Conservation (phyloP, 805 yeast genomes). For the Kodamaea nitidulidarum region DNA sequence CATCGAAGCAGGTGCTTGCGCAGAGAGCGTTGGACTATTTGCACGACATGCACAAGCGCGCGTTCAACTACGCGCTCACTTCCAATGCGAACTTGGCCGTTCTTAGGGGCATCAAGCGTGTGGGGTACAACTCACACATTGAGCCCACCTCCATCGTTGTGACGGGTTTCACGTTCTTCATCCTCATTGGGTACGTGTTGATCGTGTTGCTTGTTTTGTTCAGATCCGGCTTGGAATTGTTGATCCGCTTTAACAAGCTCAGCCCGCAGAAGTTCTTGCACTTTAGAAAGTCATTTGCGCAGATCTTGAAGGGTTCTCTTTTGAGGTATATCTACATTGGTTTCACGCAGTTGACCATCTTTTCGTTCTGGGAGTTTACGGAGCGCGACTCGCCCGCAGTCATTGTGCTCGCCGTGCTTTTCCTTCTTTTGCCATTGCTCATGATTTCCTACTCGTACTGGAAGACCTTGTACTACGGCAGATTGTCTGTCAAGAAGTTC, state of each 20-base stretch:
- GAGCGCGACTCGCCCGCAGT: conserved; percentile 84
- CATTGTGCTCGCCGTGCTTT: conserved; percentile 71
- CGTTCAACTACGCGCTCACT: conserved; percentile 34
- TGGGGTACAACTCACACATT: conserved; percentile 70
- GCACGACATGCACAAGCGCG: conserved; percentile 25
- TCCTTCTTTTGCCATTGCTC: conserved; percentile 57
- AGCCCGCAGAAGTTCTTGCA: conserved; percentile 44
- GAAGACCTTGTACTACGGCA: conserved; percentile 63
- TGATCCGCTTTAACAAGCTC: conserved; percentile 47
- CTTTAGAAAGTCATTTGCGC: conserved; percentile 53
- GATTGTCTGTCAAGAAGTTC: conserved; percentile 51
- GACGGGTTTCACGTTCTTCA: conserved; percentile 85
- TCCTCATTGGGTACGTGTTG: conserved; percentile 69
- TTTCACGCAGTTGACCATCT: conserved; percentile 71
- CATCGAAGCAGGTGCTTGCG: conserved; percentile 64
- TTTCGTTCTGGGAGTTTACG: conserved; percentile 86
- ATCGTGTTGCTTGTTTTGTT: conserved; percentile 55
- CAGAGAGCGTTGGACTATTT: conserved; percentile 55
- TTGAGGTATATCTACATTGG: conserved; percentile 80
- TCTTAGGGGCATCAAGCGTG: conserved; percentile 81
- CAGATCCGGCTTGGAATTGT: conserved; percentile 48
- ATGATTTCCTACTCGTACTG: conserved; percentile 62
- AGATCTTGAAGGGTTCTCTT: conserved; percentile 71
- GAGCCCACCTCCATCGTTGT: conserved; percentile 81
- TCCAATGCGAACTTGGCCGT: conserved; percentile 59